Evolutionary conservation across 1,139 yeast species (phyloP), one percentile per base, ranked within the genome.

Genomic region (Scheffersomyces parashehatae): DNA sequence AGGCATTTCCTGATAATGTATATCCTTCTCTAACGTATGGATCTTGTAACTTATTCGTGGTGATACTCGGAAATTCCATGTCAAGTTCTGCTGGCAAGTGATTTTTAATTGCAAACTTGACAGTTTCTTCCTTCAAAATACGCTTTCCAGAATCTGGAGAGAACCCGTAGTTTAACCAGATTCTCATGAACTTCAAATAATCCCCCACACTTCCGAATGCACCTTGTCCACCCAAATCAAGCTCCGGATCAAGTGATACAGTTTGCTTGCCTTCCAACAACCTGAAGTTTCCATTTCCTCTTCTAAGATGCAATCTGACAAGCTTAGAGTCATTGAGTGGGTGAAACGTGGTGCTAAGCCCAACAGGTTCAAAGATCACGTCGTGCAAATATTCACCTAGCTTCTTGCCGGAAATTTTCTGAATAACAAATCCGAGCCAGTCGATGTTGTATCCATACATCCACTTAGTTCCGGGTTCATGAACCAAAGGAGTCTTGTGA

Each of bases 381-480:
- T 65, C 57, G 34, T 65, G 53, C 33, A 77, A 56, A 50, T 66
- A 79, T 11, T 67, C 71, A 6, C 78, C 76, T 24, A 81, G 59
- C 15, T 58, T 58, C 50, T 59, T 45, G 3, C 82, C 82, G 3
- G 76, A 55, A 12, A 77, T 64, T 30, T 64, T 62, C 49, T 77
- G 68, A 26, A 81, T 60, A 1, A 77, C 64, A 29, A 68, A 59
- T 1, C 85, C 83, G 4, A 77, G 72, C 81, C 83, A 77, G 52
- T 81, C 85, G 31, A 70, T 62, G 41, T 72, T 68, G 40, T 70
- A 69, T 13, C 85, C 85, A 54, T 81, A 81, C 41, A 59, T 56
- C 75, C 80, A 81, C 8, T 59, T 52, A 0, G 77, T 58, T 2
- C 85, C 85, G 1, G 85, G 85, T 52, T 81, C 83, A 44, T 65